Evolutionary conservation across 768 basidiomycete species (phyloP).

Genomic region (Hericium alpestre): DNA sequence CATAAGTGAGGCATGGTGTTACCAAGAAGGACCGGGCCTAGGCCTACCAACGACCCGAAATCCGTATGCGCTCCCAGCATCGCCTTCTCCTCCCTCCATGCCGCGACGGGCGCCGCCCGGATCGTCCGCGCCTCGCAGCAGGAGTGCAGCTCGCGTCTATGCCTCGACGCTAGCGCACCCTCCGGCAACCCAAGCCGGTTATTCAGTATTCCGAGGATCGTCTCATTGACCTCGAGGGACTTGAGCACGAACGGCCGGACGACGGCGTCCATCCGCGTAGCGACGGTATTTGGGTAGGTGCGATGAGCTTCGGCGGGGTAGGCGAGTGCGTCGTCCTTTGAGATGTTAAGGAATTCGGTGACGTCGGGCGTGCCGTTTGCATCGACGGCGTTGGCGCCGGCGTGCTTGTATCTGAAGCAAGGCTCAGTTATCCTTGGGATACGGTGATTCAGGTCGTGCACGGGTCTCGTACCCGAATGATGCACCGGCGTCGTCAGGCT

Average conservation of each 20-base stretch:
- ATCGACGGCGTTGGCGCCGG: slow-evolving; percentile 22
- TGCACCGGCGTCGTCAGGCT: slow-evolving; percentile 29
- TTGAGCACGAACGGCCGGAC: slow-evolving; percentile 15
- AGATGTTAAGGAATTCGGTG: slow-evolving; percentile 23
- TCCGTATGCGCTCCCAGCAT: slow-evolving; percentile 8
- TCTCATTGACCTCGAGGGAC: slow-evolving; percentile 15
- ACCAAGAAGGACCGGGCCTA: not conserved
- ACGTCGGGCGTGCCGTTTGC: slow-evolving; percentile 20
- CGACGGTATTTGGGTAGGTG: slow-evolving; percentile 18
- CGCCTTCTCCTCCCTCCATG: not conserved
- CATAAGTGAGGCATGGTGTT: not conserved
- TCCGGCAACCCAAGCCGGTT: slow-evolving; percentile 9
- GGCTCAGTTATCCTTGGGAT: not conserved
- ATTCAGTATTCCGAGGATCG: slow-evolving; percentile 16
- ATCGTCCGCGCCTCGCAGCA: slow-evolving; percentile 18
- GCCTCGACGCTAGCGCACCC: slow-evolving; percentile 20
- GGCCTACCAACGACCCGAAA: slow-evolving; percentile 26
- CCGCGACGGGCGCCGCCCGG: slow-evolving; percentile 8
- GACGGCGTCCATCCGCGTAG: slow-evolving; percentile 12
- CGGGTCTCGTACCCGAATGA: slow-evolving; percentile 24
- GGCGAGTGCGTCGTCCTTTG: slow-evolving; percentile 24
- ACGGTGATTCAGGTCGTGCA: not conserved
- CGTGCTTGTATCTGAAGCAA: slow-evolving; percentile 18
- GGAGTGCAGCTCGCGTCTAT: slow-evolving; percentile 17
- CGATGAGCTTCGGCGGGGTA: slow-evolving; percentile 18